These are phyloP conservation scores for Erythrobasidium hasegawianum DNA, from an alignment of 1,284 basidiomycete species.

Conservation along the genomic window DNA sequence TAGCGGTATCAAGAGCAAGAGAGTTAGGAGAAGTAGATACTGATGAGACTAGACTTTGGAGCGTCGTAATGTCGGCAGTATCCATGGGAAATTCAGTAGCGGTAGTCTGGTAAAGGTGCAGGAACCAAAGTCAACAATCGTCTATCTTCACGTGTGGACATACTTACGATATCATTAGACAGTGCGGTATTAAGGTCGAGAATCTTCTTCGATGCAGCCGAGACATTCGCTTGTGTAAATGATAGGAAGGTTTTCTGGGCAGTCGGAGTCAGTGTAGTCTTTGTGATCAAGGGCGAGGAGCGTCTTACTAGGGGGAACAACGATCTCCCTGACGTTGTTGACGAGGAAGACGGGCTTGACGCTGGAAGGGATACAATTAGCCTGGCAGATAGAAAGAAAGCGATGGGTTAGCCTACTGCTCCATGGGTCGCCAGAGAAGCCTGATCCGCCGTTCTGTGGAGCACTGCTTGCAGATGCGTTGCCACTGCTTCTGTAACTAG, in stretches of 20 bases:
- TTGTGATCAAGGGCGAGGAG: neutral
- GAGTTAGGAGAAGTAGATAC: constrained; percentile 51
- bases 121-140: constrained; percentile 20
- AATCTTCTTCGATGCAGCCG: constrained; percentile 78
- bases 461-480: neutral
- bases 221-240: constrained; percentile 85
- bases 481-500: constrained; percentile 57
- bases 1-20: constrained; percentile 9
- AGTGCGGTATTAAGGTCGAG: constrained; percentile 72
- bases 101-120: constrained; percentile 53
- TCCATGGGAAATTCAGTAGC: constrained; percentile 66
- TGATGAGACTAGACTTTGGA: constrained; percentile 65
- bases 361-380: neutral
- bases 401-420: constrained; percentile 5
- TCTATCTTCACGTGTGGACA: too few species aligned
- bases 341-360: neutral
- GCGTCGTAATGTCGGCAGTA: constrained; percentile 59
- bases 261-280: constrained; percentile 10
- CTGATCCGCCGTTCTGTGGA: neutral
- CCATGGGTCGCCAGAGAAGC: constrained; percentile 40
- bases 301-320: neutral
- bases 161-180: constrained; percentile 48
- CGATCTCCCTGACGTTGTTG: neutral
- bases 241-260: constrained; percentile 55
- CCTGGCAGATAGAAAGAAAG: neutral